phyloP scores from a whole-genome alignment of 1,284 basidiomycete species.

The Apiotrichum siamense region DNA sequence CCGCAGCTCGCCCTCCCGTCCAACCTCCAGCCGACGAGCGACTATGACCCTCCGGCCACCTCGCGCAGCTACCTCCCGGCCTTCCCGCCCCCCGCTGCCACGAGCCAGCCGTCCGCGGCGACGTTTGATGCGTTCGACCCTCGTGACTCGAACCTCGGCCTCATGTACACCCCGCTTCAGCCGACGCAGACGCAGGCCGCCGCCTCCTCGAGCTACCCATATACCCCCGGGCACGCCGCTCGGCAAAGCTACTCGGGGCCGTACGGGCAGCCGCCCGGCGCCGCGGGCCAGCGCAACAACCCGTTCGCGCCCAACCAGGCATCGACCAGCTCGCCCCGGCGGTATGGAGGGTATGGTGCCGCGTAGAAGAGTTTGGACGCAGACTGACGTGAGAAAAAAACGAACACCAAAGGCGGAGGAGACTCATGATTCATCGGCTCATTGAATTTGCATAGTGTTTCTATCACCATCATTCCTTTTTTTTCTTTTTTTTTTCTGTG shows the following conservation, averaged over 20 bases:
- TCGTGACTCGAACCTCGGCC: slow-evolving; percentile 27
- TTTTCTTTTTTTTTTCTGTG: too few species aligned
- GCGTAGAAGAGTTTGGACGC: not conserved
- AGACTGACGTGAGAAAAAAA: not conserved
- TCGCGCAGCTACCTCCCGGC: slow-evolving; percentile 35
- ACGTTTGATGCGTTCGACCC: slow-evolving; percentile 41
- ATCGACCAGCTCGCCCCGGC: slow-evolving; percentile 7
- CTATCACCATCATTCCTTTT: too few species aligned
- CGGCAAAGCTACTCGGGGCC: slow-evolving; percentile 39
- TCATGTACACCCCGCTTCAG: slow-evolving; percentile 45
- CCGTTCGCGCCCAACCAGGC: slow-evolving; percentile 9
- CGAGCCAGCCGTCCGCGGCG: slow-evolving; percentile 15
- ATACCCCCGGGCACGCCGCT: slow-evolving; percentile 25
- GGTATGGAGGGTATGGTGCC: slow-evolving; percentile 6
- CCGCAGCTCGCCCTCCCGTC: slow-evolving; percentile 2
- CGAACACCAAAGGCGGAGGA: too few species aligned
- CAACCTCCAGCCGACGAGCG: slow-evolving; percentile 18
- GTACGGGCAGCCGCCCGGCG: slow-evolving; percentile 21
- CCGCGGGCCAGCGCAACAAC: slow-evolving; percentile 10
- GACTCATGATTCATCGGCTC: too few species aligned
- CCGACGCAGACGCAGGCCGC: too few species aligned
- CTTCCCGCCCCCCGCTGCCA: slow-evolving; percentile 45
- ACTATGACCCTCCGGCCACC: slow-evolving; percentile 28
- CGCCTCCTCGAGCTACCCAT: slow-evolving; percentile 10
- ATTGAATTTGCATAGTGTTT: not conserved